A percentile compares a stretch with the other conserved stretches of the same genome.
phyloP scores from a whole-genome alignment of 805 yeast genomes.

The Cyberlindnera petersonii region DNA sequence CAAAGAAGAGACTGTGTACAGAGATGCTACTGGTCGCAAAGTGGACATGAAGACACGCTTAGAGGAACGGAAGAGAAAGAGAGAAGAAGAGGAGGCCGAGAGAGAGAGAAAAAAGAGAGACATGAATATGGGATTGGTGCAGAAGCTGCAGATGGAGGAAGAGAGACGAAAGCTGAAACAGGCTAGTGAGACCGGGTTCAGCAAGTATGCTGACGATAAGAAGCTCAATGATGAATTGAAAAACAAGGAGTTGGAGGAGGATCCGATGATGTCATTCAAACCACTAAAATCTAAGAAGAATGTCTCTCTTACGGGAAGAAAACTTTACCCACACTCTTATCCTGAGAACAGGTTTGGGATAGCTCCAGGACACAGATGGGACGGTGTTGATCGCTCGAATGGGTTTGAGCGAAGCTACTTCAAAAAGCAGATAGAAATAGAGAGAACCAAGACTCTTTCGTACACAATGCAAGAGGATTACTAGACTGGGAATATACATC shows the following conservation, averaged over 20 bases:
- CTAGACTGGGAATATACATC: too few relatives aligned
- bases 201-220: constrained; percentile 36
- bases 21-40: constrained; percentile 60
- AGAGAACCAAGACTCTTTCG: constrained; percentile 30
- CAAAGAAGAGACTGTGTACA: constrained; percentile 41
- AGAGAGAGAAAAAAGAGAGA: constrained; percentile 28
- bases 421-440: constrained; percentile 35
- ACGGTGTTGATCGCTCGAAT: constrained; percentile 84
- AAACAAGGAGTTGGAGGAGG: constrained; percentile 44
- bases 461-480: constrained; percentile 40
- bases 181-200: constrained; percentile 25
- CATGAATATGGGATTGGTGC: constrained; percentile 38
- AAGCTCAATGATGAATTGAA: constrained; percentile 34
- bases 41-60: constrained; percentile 37
- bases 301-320: constrained; percentile 44
- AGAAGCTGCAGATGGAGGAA: constrained; percentile 34
- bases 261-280: constrained; percentile 56
- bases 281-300: constrained; percentile 24
- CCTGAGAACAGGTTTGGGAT: constrained; percentile 74
- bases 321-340: constrained; percentile 48
- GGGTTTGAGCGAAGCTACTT: constrained; percentile 76
- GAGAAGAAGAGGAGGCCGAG: constrained; percentile 27
- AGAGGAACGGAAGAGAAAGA: constrained; percentile 27
- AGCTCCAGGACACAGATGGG: constrained; percentile 83
- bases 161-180: constrained; percentile 30